These are phyloP conservation scores for Alternaria solani DNA, from an alignment of 2,329 filamentous ascomycete species.

Conservation along the genomic window DNA sequence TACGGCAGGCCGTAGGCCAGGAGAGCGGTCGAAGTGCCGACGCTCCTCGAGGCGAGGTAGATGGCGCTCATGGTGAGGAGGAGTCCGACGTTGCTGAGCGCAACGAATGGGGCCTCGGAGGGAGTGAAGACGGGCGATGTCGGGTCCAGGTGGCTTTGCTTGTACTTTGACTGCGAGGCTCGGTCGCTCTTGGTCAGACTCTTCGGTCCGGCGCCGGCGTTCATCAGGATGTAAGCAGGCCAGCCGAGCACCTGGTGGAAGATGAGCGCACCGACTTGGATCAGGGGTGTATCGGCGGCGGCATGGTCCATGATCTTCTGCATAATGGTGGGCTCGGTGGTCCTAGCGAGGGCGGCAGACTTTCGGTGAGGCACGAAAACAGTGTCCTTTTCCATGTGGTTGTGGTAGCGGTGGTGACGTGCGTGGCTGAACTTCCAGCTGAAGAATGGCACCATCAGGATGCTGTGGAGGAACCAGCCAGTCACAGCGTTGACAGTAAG, in stretches of 20 bases:
- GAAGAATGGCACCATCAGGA: slow-evolving; percentile 73
- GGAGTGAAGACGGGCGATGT: slow-evolving; percentile 27
- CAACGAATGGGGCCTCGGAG: slow-evolving; percentile 27
- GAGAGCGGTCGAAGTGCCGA: slow-evolving; percentile 66
- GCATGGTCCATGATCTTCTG: slow-evolving; percentile 48
- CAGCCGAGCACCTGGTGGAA: slow-evolving; percentile 71
- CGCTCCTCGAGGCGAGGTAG: slow-evolving; percentile 60
- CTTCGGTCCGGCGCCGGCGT: slow-evolving; percentile 48
- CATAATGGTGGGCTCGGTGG: slow-evolving; percentile 15
- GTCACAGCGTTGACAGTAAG: slow-evolving; percentile 66
- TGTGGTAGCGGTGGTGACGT: slow-evolving; percentile 15
- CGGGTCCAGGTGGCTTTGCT: slow-evolving; percentile 34
- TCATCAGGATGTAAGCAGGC: slow-evolving; percentile 70
- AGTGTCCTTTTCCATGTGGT: slow-evolving; percentile 27
- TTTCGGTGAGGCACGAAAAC: slow-evolving; percentile 48
- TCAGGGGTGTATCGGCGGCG: slow-evolving; percentile 68
- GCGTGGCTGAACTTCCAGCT: slow-evolving; percentile 17
- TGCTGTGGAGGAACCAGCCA: slow-evolving; percentile 72
- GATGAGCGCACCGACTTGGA: slow-evolving; percentile 63
- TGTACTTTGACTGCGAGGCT: slow-evolving; percentile 16
- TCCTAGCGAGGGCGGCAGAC: slow-evolving; percentile 12
- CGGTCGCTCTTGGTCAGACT: slow-evolving; percentile 26
- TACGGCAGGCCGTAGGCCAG: slow-evolving; percentile 71
- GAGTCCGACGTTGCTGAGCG: slow-evolving; percentile 30
- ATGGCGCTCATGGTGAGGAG: slow-evolving; percentile 51